These are phyloP conservation scores for Tylopilus rubrobrunneus DNA, from an alignment of 768 basidiomycete genomes.

Conservation along the genomic window DNA sequence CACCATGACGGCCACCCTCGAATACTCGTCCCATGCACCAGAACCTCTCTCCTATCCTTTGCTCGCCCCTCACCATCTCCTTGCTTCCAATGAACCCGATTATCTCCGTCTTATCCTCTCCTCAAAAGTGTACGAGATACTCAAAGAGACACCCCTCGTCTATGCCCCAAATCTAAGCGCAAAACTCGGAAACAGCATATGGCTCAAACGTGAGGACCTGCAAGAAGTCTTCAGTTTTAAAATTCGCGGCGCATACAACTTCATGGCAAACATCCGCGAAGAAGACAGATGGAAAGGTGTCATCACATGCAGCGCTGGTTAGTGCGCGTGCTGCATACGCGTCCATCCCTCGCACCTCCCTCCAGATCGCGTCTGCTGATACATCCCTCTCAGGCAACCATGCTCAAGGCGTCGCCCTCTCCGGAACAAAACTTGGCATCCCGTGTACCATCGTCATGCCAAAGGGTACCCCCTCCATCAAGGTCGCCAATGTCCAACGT, in stretches of 20 bases:
- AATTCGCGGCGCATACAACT: conserved; percentile 96
- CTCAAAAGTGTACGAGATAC: conserved; percentile 86
- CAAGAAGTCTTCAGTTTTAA: conserved; percentile 99
- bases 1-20: conserved; percentile 47
- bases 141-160: conserved; percentile 88
- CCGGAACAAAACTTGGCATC: conserved; percentile 81
- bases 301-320: conserved; percentile 96
- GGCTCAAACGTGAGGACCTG: conserved; percentile 95
- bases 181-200: conserved; percentile 88
- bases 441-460: conserved; percentile 99
- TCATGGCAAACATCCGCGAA: conserved; percentile 85
- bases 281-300: conserved; percentile 98
- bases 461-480: conserved; percentile 89
- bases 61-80: conserved; percentile 59
- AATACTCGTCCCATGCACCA: conserved; percentile 68
- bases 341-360: background rate
- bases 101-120: conserved; percentile 86
- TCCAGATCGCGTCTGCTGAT: background rate
- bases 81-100: conserved; percentile 70
- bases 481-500: conserved; percentile 91
- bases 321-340: conserved; percentile 50
- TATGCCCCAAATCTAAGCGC: conserved; percentile 82
- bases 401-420: conserved; percentile 96
- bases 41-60: conserved; percentile 64
- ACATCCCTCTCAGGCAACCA: conserved; percentile 72